Evolutionary conservation across 345 rosid genomes (phyloP), one percentile per base, ranked within the genome.

Genomic region (Syzygium aromaticum): DNA sequence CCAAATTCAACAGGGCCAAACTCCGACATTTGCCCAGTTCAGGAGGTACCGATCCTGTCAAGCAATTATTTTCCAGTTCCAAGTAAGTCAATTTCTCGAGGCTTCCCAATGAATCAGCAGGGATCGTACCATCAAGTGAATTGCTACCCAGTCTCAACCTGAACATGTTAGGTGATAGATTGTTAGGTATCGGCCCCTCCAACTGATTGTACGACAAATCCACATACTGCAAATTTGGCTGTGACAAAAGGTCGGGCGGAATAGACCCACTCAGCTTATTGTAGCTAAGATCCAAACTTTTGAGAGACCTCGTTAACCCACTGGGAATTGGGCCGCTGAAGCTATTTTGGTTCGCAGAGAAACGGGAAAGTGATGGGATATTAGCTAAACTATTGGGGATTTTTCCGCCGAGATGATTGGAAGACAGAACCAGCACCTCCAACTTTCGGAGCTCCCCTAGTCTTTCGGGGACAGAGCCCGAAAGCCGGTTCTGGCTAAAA

Each of bases 81-180:
- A 97, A 89, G 91, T 96, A 96, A 7, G 87, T 93, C 90, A 97
- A 92, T 1, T 56, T 87, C 63, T 30, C 21, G 8, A 87, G 91
- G 54, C 61, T 85, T 30, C 84, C 87, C 87, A 93, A 90, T 7
- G 87, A 28, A 51, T 85, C 46, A 30, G 93, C 78, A 19, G 94
- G 92, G 73, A 95, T 85, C 0, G 52, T 2, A 54, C 96, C 98
- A 25, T 1, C 43, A 23, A 97, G 92, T 1, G 0, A 53, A 85
- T 95, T 95, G 92, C 93, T 92, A 88, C 98, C 98, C 85, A 96
- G 89, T 90, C 98, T 93, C 92, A 97, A 27, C 90, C 98, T 92
- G 6, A 96, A 33, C 92, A 96, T 77, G 87, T 84, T 14, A n/a
- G 85, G 1, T 11, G 98, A 92, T 17, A 94, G 51, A 64, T 51